Percentiles rank a stretch among this genome's conserved stretches.
phyloP scores from a whole-genome alignment of 805 yeast genomes.

The Kazachstania bromeliacearum region DNA sequence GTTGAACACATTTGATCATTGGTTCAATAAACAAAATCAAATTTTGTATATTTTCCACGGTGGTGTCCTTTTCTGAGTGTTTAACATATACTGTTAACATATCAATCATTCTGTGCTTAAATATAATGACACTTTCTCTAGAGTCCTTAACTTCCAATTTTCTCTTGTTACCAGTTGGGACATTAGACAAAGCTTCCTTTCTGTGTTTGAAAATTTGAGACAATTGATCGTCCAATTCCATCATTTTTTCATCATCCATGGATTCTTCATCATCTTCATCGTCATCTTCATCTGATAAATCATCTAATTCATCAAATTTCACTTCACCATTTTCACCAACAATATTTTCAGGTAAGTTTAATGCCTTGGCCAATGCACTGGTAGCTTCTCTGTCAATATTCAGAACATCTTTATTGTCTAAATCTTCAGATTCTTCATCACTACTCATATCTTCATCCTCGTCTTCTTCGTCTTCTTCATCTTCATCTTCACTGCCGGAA shows the following conservation, averaged over 20 bases:
- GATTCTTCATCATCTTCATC: conserved; percentile 62
- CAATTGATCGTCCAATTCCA: conserved; percentile 80
- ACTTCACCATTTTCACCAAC: conserved; percentile 37
- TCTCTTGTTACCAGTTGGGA: conserved; percentile 54
- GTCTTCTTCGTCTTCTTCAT: conserved; percentile 28
- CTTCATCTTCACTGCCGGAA: conserved; percentile 35
- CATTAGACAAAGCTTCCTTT: conserved; percentile 48
- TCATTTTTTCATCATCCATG: conserved; percentile 95
- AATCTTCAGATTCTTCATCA: conserved; percentile 25
- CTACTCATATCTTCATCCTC: conserved; percentile 28
- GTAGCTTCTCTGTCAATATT: conserved; percentile 47
- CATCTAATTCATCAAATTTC: conserved; percentile 40
- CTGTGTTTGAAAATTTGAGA: conserved; percentile 80
- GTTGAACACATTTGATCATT: conserved; percentile 47
- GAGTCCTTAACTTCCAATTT: conserved; percentile 72
- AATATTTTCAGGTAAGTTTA: conserved; percentile 50
- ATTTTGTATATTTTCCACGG: conserved; percentile 16
- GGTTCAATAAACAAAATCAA: conserved; percentile 42
- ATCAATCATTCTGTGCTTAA: conserved; percentile 73
- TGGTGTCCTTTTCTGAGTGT: conserved; percentile 15
- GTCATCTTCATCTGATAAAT: conserved; percentile 33
- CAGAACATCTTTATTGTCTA: conserved; percentile 25
- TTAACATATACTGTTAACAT: conserved; percentile 56
- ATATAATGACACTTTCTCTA: conserved; percentile 63
- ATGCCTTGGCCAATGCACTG: conserved; percentile 57